phyloP scores from a whole-genome alignment of 768 basidiomycete genomes.

The Podaxis sp. region DNA sequence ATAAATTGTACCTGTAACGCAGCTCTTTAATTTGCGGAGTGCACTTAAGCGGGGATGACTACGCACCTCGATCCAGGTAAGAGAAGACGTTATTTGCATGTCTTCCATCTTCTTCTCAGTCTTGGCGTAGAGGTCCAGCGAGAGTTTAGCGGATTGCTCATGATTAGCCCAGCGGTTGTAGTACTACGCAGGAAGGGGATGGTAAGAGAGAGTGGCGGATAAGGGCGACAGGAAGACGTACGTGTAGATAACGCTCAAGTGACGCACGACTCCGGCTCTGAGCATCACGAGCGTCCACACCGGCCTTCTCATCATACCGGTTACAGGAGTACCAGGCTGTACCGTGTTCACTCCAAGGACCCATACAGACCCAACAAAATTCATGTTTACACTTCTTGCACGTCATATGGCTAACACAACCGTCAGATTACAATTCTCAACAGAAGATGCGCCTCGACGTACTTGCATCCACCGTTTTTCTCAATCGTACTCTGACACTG shows the following conservation, averaged over 20 bases:
- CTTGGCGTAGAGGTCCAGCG: conserved; percentile 85
- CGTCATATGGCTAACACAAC: conserved; percentile 84
- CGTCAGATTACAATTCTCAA: conserved; percentile 11
- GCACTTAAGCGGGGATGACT: not conserved
- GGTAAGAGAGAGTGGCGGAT: not conserved
- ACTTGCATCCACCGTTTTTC: conserved; percentile 99
- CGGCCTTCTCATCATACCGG: conserved; percentile 90
- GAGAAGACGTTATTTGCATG: conserved; percentile 87
- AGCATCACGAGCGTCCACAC: conserved; percentile 84
- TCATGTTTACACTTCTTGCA: conserved; percentile 99
- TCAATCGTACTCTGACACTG: conserved; percentile 98
- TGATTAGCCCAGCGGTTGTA: conserved; percentile 99
- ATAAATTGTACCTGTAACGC: conserved; percentile 69
- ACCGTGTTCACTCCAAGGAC: conserved; percentile 96
- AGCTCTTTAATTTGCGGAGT: not conserved
- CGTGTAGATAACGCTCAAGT: conserved; percentile 93
- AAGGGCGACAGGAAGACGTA: conserved; percentile 34
- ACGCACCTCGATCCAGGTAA: conserved; percentile 91
- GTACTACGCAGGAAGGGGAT: conserved; percentile 52
- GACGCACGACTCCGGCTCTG: conserved; percentile 89
- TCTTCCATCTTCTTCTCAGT: conserved; percentile 99
- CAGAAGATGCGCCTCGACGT: conserved; percentile 29
- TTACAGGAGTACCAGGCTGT: conserved; percentile 99
- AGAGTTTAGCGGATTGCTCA: conserved; percentile 97
- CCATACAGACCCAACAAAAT: conserved; percentile 99